Percentiles rank a stretch among this genome's conserved stretches.
phyloP scores from a whole-genome alignment of 2,329 filamentous ascomycete species.

The Blastomyces percursus region DNA sequence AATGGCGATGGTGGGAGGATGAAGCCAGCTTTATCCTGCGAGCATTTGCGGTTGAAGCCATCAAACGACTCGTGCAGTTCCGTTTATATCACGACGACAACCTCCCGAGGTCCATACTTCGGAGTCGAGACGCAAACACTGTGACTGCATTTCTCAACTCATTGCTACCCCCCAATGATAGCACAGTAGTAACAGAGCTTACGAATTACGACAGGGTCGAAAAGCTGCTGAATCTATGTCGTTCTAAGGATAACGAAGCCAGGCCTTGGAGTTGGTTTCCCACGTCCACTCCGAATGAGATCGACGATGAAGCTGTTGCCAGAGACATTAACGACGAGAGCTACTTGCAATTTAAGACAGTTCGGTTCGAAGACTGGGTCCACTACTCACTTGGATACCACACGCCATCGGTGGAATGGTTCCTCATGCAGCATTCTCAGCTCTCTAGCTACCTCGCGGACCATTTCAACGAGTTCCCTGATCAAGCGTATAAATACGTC shows the following conservation, averaged over 20 bases:
- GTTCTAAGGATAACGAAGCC: conserved; percentile 15
- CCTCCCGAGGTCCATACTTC: conserved; percentile 26
- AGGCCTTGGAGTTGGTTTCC: conserved; percentile 31
- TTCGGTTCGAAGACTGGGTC: conserved; percentile 32
- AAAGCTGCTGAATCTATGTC: conserved; percentile 28
- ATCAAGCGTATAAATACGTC: conserved; percentile 23
- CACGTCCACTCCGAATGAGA: conserved; percentile 14
- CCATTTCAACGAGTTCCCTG: conserved; percentile 21
- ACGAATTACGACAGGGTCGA: conserved; percentile 31
- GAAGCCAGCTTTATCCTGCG: conserved; percentile 29
- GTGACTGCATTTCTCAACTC: conserved; percentile 26
- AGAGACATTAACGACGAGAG: conserved; percentile 30
- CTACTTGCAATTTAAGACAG: conserved; percentile 28
- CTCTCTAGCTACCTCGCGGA: conserved; percentile 23
- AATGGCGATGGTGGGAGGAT: conserved; percentile 34
- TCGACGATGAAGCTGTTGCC: conserved; percentile 22
- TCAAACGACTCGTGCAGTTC: conserved; percentile 30
- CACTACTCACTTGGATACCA: conserved; percentile 30
- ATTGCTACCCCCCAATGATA: conserved; percentile 22
- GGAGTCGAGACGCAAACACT: conserved; percentile 23
- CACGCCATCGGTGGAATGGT: conserved; percentile 28
- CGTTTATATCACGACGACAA: conserved; percentile 27
- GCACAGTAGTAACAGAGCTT: conserved; percentile 19
- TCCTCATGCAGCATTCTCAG: conserved; percentile 29
- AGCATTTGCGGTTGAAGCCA: conserved; percentile 29